Evolutionary conservation across 1,139 yeast species (phyloP), one percentile per base, ranked within the genome.

Genomic region (Pichia sp.): DNA sequence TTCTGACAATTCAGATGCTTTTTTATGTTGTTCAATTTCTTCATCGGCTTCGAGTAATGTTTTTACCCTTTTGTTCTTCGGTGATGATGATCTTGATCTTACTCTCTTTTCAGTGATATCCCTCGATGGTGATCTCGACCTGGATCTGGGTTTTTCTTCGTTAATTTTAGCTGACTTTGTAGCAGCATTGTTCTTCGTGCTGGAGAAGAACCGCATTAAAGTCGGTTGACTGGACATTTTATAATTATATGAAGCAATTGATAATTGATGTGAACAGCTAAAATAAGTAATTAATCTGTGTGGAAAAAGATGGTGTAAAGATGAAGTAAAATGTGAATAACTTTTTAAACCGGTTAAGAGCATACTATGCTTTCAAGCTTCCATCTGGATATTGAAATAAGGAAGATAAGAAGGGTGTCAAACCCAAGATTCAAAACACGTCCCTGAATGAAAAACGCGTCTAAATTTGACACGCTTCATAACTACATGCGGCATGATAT

Each of bases 1-100:
- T 15, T 57, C 59, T 5, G 46, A 37, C 20, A 55, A 23, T 21
- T 55, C 59, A 11, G 46, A 39, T 5, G 38, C 40, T 10, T 38
- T 41, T 30, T 48, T 53, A 26, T 53, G 52, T 7, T 41, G 15
- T 24, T 48, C 49, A n/a, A 54, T 46, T 8, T 44, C 50, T 6
- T 38, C 33, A 14, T 48, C 53, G 2, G 38, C 35, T 8, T 37
- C 36, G 6, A 23, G n/a, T 9, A 37, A 13, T 9, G 30, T 33
- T 23, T 42, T 40, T 18, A 24, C 10, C 11, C 19, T 29, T 15
- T 38, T 42, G 18, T 31, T 39, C 11, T 42, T 41, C 6, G 18
- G 27, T 18, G 38, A 20, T 15, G 38, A 26, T 6, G 37, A 35
- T 13, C 22, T 29, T 15, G 34, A 22, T 14, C 33, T 37, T 29